Evolutionary conservation across 805 yeast genomes (phyloP).

Genomic region (Cyberlindnera americana): DNA sequence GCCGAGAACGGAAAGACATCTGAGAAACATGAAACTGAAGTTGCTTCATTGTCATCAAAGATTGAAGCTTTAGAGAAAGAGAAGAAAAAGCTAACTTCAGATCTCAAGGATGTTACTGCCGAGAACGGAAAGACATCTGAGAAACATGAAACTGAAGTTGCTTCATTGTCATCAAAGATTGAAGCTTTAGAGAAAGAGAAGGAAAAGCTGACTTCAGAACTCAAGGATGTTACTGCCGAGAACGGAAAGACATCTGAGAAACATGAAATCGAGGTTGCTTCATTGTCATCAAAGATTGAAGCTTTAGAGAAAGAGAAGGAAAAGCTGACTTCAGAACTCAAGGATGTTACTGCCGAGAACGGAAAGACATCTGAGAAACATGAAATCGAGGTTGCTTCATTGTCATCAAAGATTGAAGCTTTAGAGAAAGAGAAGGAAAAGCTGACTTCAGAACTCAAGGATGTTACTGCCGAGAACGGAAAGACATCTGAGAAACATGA

Average conservation of each 20-base stretch:
- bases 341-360: neutral
- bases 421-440: slow-evolving; percentile 3
- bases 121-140: neutral
- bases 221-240: neutral
- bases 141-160: neutral
- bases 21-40: neutral
- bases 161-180: neutral
- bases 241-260: neutral
- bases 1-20: neutral
- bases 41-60: neutral
- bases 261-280: neutral
- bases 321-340: no score
- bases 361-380: neutral
- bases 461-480: neutral
- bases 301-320: slow-evolving; percentile 2
- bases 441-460: neutral
- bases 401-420: neutral
- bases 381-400: neutral
- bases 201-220: no score
- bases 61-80: slow-evolving; percentile 8
- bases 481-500: neutral
- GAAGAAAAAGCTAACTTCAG: slow-evolving; percentile 5
- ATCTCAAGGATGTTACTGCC: neutral
- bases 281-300: neutral
- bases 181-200: slow-evolving; percentile 1